A percentile compares a stretch with the other conserved stretches of the same genome.
Conservation (phyloP, 1,284 basidiomycete species). For the Bondarzewia mesenterica region DNA sequence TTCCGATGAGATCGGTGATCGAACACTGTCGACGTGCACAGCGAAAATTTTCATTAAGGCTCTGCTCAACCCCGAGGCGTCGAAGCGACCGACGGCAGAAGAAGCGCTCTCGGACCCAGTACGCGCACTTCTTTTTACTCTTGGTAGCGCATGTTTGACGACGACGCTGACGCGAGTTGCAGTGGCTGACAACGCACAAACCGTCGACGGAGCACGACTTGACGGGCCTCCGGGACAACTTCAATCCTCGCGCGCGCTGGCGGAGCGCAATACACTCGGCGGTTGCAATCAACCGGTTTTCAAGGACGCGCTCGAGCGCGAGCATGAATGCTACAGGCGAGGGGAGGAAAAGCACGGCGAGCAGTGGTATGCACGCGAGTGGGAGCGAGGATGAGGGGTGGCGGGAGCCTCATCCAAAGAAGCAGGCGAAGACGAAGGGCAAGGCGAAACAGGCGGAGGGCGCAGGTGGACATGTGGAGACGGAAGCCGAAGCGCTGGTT, state of each 20-base stretch:
- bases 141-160: too few species aligned
- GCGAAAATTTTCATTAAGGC: constrained; percentile 82
- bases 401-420: constrained; percentile 8
- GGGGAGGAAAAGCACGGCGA: background rate
- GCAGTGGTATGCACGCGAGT: background rate
- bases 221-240: constrained; percentile 69
- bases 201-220: constrained; percentile 68
- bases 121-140: background rate
- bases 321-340: constrained; percentile 23
- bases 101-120: constrained; percentile 57
- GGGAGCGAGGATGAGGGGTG: constrained; percentile 7
- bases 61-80: constrained; percentile 71
- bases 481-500: background rate
- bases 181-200: constrained; percentile 61
- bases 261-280: constrained; percentile 57
- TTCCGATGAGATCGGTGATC: background rate
- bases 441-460: constrained; percentile 12
- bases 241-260: constrained; percentile 66
- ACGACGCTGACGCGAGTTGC: background rate
- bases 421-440: background rate
- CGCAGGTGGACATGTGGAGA: constrained; percentile 21
- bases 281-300: constrained; percentile 46
- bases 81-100: constrained; percentile 63
- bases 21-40: constrained; percentile 17
- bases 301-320: constrained; percentile 28